Evolutionary conservation across 441 rosid species (phyloP).

Genomic region (Mallotus japonicus): DNA sequence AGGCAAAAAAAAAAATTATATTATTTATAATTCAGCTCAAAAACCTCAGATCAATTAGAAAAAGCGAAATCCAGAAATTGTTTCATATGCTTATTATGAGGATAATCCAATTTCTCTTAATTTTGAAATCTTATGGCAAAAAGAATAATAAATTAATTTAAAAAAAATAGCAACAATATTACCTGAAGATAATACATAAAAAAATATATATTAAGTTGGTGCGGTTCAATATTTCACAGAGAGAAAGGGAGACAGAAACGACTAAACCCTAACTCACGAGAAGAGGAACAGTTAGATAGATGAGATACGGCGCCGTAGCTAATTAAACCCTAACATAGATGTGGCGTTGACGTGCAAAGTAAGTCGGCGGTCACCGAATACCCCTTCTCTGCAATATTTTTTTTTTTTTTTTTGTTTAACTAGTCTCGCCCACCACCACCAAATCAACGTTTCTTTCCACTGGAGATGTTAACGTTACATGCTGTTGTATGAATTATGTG

Average conservation of each 20-base stretch:
- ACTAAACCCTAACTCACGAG: constrained; percentile 51
- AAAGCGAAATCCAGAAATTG: not conserved
- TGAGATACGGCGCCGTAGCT: constrained; percentile 37
- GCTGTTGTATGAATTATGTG: not conserved
- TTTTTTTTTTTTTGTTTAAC: not conserved
- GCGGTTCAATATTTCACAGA: constrained; percentile 9
- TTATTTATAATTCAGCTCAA: constrained; percentile 10
- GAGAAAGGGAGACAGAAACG: constrained; percentile 1
- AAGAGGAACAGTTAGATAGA: constrained; percentile 22
- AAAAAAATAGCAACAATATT: constrained; percentile 5
- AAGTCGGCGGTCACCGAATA: constrained; percentile 47
- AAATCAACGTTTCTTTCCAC: not conserved
- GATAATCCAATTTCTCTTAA: not conserved
- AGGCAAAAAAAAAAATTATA: not conserved
- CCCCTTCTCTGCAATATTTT: not conserved
- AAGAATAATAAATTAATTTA: not conserved
- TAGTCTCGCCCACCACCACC: not conserved
- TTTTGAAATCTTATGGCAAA: not conserved
- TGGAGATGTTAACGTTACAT: not conserved
- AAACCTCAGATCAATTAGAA: constrained; percentile 13
- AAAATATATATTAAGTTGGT: not conserved
- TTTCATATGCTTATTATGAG: too few relatives aligned
- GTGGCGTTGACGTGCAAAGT: constrained; percentile 28
- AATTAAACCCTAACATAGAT: not conserved
- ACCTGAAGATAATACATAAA: constrained; percentile 7